Base-by-base conservation (phyloP, 2,329 filamentous ascomycete species). In the Microdochium nivale region DNA sequence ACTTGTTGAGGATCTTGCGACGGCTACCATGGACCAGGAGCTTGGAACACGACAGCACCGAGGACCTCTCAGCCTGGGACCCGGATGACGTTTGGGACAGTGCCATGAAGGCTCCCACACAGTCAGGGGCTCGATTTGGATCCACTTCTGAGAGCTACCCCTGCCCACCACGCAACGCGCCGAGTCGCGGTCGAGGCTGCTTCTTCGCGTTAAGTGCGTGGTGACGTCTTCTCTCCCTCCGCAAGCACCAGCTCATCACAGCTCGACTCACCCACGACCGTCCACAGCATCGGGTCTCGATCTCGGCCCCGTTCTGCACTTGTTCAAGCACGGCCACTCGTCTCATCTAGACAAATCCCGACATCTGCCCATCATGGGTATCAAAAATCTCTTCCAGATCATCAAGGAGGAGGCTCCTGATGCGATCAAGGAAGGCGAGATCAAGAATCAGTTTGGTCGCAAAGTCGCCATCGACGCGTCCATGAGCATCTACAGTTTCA, bases 401-500 rank as follows among this genome's bases (percentile, higher is more conserved):
- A 90, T 94, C 71, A 87, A 88, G 64, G 91, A 96, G 66, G 87
- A 97, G 74, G 88, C 90, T 58, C 94, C 94, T n/a, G 88, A 91
- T 72, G 87, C 94, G 32, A 82, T 96, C 77, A 97, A 96, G 71
- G 87, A 90, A 65, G 90, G 94, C 54, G 94, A 99, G 66, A 99
- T 99, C 78, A 99, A 99, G 75, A 92, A 92, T 62, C 94, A 99
- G 59, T 99, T 99, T 67, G 94, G 94, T 57, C 88, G 94, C 68
- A 99, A 99, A 73, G 92, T 99, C 55, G 92, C 92, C 50, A 96
- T 96, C 71, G 91, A 53, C 62, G 88, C 85, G 47, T 99, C 94
- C 48, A 99, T 99, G 94, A 95, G 89, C 72, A 91, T 99, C 64
- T 99, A 99, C 79, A 95, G 89, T 70, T 99, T 99, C 76, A 82